A percentile compares a stretch with the other conserved stretches of the same genome.
These are phyloP conservation scores for Dillenia suffruticosa DNA, from an alignment of 164 flowering plant genomes.

Conservation along the genomic window DNA sequence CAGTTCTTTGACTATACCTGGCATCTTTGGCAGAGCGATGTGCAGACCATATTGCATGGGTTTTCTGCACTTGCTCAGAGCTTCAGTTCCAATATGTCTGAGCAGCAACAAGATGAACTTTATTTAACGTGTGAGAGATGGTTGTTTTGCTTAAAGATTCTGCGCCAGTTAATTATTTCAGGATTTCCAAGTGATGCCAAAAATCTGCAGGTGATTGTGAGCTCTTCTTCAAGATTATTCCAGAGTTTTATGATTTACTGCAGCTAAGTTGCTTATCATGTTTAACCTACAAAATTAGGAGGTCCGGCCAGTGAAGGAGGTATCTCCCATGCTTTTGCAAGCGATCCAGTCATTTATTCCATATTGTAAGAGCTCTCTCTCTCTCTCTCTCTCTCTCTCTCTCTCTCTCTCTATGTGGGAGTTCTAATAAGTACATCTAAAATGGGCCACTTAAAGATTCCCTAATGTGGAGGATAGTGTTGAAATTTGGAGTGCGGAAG, in stretches of 20 bases:
- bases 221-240: background rate
- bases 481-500: too few relatives aligned
- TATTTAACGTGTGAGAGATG: slow-evolving; percentile 81
- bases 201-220: slow-evolving; percentile 58
- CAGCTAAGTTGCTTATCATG: background rate
- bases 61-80: slow-evolving; percentile 53
- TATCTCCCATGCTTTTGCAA: slow-evolving; percentile 72
- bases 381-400: background rate
- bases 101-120: slow-evolving; percentile 65
- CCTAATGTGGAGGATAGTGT: too few relatives aligned
- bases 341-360: slow-evolving; percentile 80
- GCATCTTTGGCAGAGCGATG: slow-evolving; percentile 92
- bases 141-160: slow-evolving; percentile 77
- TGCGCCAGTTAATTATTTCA: slow-evolving; percentile 69
- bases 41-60: slow-evolving; percentile 59
- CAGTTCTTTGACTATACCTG: slow-evolving; percentile 82
- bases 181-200: slow-evolving; percentile 85
- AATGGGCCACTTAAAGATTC: too few relatives aligned
- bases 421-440: too few relatives aligned
- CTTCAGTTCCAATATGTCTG: slow-evolving; percentile 30
- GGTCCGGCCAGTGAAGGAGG: slow-evolving; percentile 82
- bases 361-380: slow-evolving; percentile 55
- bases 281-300: slow-evolving; percentile 40
- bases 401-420: too few relatives aligned
- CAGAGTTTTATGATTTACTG: background rate